Evolutionary conservation across 768 basidiomycete genomes (phyloP), one percentile per base, ranked within the genome.

Genomic region (Royoungia palumana): DNA sequence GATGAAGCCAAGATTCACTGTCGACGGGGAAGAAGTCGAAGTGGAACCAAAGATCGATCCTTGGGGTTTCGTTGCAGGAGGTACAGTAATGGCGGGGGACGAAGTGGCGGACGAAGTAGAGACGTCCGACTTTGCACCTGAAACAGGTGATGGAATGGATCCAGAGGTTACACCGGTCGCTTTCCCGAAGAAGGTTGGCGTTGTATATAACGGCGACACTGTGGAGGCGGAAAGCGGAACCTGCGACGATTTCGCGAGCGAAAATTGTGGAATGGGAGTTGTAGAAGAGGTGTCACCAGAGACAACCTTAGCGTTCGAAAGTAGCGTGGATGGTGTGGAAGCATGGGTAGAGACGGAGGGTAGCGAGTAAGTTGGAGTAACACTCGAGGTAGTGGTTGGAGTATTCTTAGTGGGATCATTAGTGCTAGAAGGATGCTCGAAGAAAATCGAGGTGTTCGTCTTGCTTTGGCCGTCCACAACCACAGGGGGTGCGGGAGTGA

Each of bases 131-230:
- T 58, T 59, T 39, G 51, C 25, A n/a, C 47, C 46, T 17, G 40
- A 28, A 24, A 37, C 44, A 16, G 50, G 53, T 24, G 21, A 59
- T 35, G 46, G 16, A 8, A 39, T n/a, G 32, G 55, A 24, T n/a
- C 44, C 35, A 9, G 52, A 22, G 34, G 51, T 16, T 21, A 36
- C 48, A 58, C 53, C 27, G 27, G 46, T 21, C 22, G 63, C 65
- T 46, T 74, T 69, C 21, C 52, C 53, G 35, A 70, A 67, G 51
- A 69, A 65, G 47, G 64, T 68, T 24, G 70, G 60, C 20, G 61
- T 41, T 17, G 56, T 27, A 7, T 56, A 42, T 43, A 56, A 46
- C 20, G 51, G 16, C n/a, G 43, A 1, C 11, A 42, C 19, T 30
- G 44, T 19, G 30, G 53, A 21, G 2, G 52, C 39, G 13, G 54